These are phyloP conservation scores for Nicotiana attenuata DNA, from an alignment of 257 asterid genomes.

Conservation along the genomic window DNA sequence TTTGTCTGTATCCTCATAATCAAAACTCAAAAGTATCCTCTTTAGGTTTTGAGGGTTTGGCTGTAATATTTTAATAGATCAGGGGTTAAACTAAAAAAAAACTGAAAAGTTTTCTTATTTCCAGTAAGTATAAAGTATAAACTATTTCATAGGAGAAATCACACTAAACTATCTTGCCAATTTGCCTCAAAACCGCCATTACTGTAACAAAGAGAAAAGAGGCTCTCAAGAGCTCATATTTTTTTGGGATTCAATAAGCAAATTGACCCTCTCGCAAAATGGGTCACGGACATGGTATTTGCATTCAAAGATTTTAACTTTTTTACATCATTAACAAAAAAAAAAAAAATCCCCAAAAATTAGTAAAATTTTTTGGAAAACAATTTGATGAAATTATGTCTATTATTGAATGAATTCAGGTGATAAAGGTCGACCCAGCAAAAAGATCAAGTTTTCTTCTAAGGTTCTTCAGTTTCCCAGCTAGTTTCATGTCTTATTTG, in stretches of 20 bases:
- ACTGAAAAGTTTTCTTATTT: not conserved
- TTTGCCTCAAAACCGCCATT: slow-evolving; percentile 2
- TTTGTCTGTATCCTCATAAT: too few species aligned
- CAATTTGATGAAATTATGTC: not conserved
- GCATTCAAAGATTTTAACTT: not conserved
- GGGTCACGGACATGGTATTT: slow-evolving; percentile 9
- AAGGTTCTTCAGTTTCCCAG: slow-evolving; percentile 44
- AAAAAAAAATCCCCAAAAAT: not conserved
- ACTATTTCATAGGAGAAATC: not conserved
- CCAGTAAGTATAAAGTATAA: not conserved
- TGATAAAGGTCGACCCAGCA: slow-evolving; percentile 68
- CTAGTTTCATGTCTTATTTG: not conserved
- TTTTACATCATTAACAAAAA: not conserved
- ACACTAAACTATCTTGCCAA: not conserved
- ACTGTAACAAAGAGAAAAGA: not conserved
- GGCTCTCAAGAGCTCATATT: not conserved
- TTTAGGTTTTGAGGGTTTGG: not conserved
- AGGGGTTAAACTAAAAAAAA: not conserved
- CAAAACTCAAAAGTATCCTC: not conserved
- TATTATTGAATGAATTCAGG: slow-evolving; percentile 43
- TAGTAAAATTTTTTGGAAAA: not conserved
- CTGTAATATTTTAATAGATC: not conserved
- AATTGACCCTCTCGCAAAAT: not conserved
- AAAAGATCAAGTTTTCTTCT: slow-evolving; percentile 49
- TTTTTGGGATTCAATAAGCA: not conserved